These are phyloP conservation scores for Naegleria fowleri DNA, from an alignment of 208 protist species.

Conservation along the genomic window DNA sequence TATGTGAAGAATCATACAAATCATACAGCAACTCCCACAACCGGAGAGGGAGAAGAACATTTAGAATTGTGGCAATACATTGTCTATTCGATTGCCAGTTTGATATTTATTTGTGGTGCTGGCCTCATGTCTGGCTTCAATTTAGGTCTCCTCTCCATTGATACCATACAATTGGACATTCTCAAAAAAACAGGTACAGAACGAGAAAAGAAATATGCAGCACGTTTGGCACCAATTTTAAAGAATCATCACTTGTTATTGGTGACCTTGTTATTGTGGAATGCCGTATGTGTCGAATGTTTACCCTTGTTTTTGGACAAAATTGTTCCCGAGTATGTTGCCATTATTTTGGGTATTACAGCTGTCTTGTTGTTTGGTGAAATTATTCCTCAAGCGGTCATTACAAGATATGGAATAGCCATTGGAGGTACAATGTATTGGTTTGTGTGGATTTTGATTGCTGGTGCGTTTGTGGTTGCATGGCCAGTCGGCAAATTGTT, in stretches of 20 bases:
- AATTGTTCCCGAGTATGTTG: slow-evolving; percentile 40
- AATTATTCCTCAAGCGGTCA: slow-evolving; percentile 59
- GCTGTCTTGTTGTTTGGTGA: slow-evolving; percentile 63
- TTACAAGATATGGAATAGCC: slow-evolving; percentile 37
- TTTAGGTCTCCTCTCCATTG: slow-evolving; percentile 56
- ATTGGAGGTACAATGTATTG: not conserved
- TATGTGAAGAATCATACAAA: too few relatives aligned
- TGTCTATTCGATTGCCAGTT: not conserved
- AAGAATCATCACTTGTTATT: slow-evolving; percentile 55
- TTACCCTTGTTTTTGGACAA: slow-evolving; percentile 54
- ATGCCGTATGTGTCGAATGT: slow-evolving; percentile 54
- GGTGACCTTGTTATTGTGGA: slow-evolving; percentile 61
- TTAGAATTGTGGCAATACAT: too few relatives aligned
- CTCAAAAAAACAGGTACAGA: slow-evolving; percentile 23
- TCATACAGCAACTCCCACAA: too few relatives aligned
- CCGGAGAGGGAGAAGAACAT: too few relatives aligned
- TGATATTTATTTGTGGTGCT: slow-evolving; percentile 43
- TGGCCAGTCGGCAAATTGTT: slow-evolving; percentile 31
- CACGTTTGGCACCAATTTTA: slow-evolving; percentile 53
- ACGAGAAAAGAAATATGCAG: slow-evolving; percentile 47
- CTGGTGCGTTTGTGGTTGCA: slow-evolving; percentile 27
- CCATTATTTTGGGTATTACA: slow-evolving; percentile 47
- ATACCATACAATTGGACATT: slow-evolving; percentile 47
- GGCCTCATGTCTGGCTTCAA: slow-evolving; percentile 59
- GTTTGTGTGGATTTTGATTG: slow-evolving; percentile 33